Evolutionary conservation across 2,329 filamentous ascomycete genomes (phyloP), one percentile per base, ranked within the genome.

Genomic region (Torrubiella hemipterigena): DNA sequence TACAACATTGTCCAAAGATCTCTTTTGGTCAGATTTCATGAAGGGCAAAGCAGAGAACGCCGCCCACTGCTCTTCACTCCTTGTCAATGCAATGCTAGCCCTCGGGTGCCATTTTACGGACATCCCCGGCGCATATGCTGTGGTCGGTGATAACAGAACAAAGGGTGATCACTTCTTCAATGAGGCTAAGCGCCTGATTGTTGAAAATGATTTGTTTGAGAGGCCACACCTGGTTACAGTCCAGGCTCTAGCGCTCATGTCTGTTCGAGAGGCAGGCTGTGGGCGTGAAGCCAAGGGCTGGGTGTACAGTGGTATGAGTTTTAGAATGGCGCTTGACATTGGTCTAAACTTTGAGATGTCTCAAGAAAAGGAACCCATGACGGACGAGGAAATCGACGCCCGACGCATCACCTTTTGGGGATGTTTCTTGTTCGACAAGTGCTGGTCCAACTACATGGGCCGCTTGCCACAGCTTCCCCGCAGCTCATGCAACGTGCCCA

Each of bases 241-340:
- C 1, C 91, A 98, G 57, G 91, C 91, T 1, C 61, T 96, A 33
- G 87, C 86, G 0, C 63, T 96, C 39, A 95, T 98, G 87, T 95
- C 87, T 7, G 89, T 96, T 1, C 71, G 91, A 38, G 91, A 98
- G 59, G 91, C 89, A 3, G 91, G 91, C 1, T 96, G 89, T 52
- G 89, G 84, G 0, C 72, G 89, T 25, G 91, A 96, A 57, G 85
- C 85, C 23, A 93, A 91, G 54, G 91, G 91, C 2, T 98, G 91
- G 91, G 86, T 95, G 4, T 96, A 96, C 54, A 94, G 85, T 46
- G 89, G 91, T 30, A 95, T 98, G 83, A 91, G 83, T 47, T 96
- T 98, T 52, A 79, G 91, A 27, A 96, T 98, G 89, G 89, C 87
- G 1, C 82, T 81, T 52, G 91, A 98, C 46, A 72, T 98, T 40